Evolutionary conservation across 768 basidiomycete genomes (phyloP).

Genomic region (Grammothele lineata): DNA sequence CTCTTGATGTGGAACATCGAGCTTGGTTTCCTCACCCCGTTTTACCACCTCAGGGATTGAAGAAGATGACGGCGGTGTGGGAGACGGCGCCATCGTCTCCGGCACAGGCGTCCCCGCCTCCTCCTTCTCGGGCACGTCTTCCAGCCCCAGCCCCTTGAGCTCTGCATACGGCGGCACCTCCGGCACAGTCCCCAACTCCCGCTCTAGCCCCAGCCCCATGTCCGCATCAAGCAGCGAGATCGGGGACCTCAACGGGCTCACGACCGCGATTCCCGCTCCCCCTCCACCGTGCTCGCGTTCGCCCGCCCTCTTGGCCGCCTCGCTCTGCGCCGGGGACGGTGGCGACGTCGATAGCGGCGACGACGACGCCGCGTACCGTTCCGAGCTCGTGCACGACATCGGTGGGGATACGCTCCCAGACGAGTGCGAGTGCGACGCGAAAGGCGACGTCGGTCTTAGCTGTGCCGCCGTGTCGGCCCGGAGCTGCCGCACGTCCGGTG

Average conservation of each 20-base stretch:
- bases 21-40: neutral
- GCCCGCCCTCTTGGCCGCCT: neutral
- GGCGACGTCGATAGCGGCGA: constrained; percentile 29
- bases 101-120: constrained; percentile 4
- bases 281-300: neutral
- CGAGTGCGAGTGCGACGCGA: constrained; percentile 30
- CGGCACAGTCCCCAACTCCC: neutral
- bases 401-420: constrained; percentile 53
- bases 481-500: neutral
- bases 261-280: neutral
- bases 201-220: too few species aligned
- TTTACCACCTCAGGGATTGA: neutral
- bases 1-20: neutral
- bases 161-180: too few species aligned
- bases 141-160: too few species aligned
- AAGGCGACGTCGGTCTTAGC: constrained; percentile 23
- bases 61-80: too few species aligned
- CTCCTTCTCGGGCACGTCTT: neutral
- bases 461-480: constrained; percentile 3
- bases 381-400: constrained; percentile 52
- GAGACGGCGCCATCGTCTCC: neutral
- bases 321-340: constrained; percentile 23
- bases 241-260: constrained; percentile 10
- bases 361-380: constrained; percentile 25
- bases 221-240: constrained; percentile 6